Percentiles rank a stretch among this genome's conserved stretches.
Conservation (phyloP, 768 basidiomycete species). For the Daedaleopsis sinensis region DNA sequence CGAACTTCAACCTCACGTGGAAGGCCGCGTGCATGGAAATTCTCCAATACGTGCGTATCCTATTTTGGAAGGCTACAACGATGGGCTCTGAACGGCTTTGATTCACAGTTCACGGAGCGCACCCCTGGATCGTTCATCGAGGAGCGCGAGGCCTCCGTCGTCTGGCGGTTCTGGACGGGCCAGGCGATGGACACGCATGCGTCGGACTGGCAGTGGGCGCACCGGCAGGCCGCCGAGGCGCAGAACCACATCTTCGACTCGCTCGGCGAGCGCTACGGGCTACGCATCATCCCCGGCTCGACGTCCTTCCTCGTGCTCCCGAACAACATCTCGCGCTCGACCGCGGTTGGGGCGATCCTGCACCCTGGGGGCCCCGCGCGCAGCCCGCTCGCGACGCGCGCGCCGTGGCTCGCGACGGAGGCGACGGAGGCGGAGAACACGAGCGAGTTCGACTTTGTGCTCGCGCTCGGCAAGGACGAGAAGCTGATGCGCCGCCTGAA, state of each 20-base stretch:
- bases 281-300: conserved; percentile 80
- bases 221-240: conserved; percentile 85
- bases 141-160: conserved; percentile 78
- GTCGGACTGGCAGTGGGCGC: conserved; percentile 77
- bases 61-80: background rate
- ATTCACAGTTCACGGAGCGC: conserved; percentile 77
- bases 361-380: conserved; percentile 59
- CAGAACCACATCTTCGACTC: conserved; percentile 92
- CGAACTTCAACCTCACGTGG: conserved; percentile 80
- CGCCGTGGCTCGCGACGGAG: conserved; percentile 46
- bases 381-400: conserved; percentile 39
- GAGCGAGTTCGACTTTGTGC: conserved; percentile 57
- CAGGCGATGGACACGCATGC: conserved; percentile 32
- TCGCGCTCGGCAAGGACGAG: conserved; percentile 77
- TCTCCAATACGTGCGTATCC: conserved; percentile 69
- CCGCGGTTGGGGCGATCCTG: conserved; percentile 78
- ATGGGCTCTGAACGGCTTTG: background rate
- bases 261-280: conserved; percentile 81
- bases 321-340: conserved; percentile 82
- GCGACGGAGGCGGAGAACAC: conserved; percentile 36
- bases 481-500: conserved; percentile 75
- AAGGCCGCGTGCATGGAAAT: conserved; percentile 82
- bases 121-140: conserved; percentile 87
- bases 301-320: conserved; percentile 84
- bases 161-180: conserved; percentile 85